Evolutionary conservation across 129 eudicot genomes (phyloP), one percentile per base, ranked within the genome.

Genomic region (Daucus carota): DNA sequence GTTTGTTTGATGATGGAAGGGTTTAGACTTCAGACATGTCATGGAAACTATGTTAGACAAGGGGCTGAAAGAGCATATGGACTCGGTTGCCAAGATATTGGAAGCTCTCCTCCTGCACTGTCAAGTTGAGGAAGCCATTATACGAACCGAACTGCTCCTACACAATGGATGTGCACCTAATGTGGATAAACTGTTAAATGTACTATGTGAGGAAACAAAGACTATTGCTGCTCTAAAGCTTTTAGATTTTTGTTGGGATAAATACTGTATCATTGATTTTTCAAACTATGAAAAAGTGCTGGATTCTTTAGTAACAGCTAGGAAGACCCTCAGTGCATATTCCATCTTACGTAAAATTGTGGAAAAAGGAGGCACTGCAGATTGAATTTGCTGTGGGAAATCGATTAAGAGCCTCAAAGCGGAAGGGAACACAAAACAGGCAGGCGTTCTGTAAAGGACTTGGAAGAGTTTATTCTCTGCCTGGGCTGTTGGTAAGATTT

Each of bases 61-160:
- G 84, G 92, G 97, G 16, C 83, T 94, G 42, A 89, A 85, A 20
- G 97, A 91, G 54, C 92, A 91, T 82, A 85, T 80, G 86, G 97
- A 89, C 70, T 75, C 91, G 76, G 87, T 86, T 85, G 83, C 81
- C 18, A 94, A 84, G 80, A 91, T 94, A 24, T 82, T 91, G 90
- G 98, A 94, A 76, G 93, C 98, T 28, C 90, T 89, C 32, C 70
- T 89, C 42, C 50, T 87, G 85, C 85, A 96, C 83, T 96, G 98
- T 42, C 98, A 94, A 36, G 96, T 94, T 44, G 98, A 91, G 80
- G 98, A 94, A 79, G 98, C 98, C 43, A 71, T 89, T 26, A 97
- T 97, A 47, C 76, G 98, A 73, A 89, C 91, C 38, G 98, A 91
- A 22, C 60, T 94, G 76, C 75, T 94, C 76, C 85, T 87, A 92